These are phyloP conservation scores for Cinchona pubescens DNA, from an alignment of 257 asterid species.

Conservation along the genomic window DNA sequence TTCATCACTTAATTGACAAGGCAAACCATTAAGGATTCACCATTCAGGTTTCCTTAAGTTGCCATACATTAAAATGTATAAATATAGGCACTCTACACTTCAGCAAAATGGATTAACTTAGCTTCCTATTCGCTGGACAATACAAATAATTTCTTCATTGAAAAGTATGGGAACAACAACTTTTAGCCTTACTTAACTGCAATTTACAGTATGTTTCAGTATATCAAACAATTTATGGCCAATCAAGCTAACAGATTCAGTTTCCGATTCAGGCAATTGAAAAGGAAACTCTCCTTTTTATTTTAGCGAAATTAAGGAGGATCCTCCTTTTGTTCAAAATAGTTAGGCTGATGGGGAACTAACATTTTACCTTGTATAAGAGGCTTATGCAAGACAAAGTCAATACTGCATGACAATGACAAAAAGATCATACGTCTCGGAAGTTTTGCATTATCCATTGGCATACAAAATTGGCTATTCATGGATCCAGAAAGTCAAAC, in stretches of 20 bases:
- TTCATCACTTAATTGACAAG: background rate
- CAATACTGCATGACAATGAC: background rate
- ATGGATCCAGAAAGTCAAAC: constrained; percentile 8
- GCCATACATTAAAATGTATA: background rate
- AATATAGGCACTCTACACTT: background rate
- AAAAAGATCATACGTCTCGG: background rate
- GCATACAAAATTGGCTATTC: background rate
- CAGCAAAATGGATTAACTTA: background rate
- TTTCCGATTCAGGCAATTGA: background rate
- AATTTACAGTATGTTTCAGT: background rate
- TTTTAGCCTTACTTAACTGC: background rate
- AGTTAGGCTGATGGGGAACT: background rate
- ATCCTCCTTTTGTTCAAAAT: background rate
- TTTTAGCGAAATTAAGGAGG: background rate
- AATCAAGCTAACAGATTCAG: background rate
- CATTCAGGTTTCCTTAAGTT: background rate
- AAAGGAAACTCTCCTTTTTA: background rate
- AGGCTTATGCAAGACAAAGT: background rate
- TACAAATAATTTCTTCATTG: background rate
- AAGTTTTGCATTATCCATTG: background rate
- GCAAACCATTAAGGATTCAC: background rate
- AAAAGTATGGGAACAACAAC: background rate
- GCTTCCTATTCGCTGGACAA: background rate
- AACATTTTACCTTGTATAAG: background rate
- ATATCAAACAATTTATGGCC: background rate